Evolutionary conservation across 768 basidiomycete species (phyloP), one percentile per base, ranked within the genome.

Genomic region (Trichaptum fuscoviolaceum): DNA sequence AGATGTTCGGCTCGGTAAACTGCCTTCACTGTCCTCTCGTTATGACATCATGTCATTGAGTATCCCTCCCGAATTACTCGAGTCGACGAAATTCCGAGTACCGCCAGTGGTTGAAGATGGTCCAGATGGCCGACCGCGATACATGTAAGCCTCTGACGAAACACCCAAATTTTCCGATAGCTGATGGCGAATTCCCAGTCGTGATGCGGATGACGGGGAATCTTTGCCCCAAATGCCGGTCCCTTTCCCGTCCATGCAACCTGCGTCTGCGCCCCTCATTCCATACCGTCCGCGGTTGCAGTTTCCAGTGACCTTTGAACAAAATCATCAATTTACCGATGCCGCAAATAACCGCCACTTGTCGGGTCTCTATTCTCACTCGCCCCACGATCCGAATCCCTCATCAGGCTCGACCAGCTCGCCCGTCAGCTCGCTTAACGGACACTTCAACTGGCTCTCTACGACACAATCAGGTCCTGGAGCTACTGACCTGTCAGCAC

Each of bases 51-150:
- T 88, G 81, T 75, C 79, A 24, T 79, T 95, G 4, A 83, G 84
- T 63, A 90, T 95, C 79, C 87, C 89, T 4, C 85, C 88, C 7
- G 87, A 90, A 67, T 87, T 93, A 69, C 88, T 95, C 73, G 85
- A 89, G 59, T 81, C 89, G 35, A 88, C 90, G 20, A 91, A 90
- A 74, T 96, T 94, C 73, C 85, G 94, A 9, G 86, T 92, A 63
- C 93, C 93, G 2, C 93, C 92, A 1, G 85, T 91, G 73, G 82
- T 92, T 34, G 91, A 92, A 69, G 81, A 87, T 36, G 89, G 88
- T 10, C 82, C 85, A 4, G 90, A 93, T 69, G 87, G 90, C 20
- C 83, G 86, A 65, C 80, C 84, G 25, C 80, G 86, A 66, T 85
- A 91, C 63, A 83, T 87, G 88, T 90, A 52, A 52, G 42, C 42